Base-by-base conservation (phyloP, 2,329 filamentous ascomycete genomes). In the Trichoderma breve region DNA sequence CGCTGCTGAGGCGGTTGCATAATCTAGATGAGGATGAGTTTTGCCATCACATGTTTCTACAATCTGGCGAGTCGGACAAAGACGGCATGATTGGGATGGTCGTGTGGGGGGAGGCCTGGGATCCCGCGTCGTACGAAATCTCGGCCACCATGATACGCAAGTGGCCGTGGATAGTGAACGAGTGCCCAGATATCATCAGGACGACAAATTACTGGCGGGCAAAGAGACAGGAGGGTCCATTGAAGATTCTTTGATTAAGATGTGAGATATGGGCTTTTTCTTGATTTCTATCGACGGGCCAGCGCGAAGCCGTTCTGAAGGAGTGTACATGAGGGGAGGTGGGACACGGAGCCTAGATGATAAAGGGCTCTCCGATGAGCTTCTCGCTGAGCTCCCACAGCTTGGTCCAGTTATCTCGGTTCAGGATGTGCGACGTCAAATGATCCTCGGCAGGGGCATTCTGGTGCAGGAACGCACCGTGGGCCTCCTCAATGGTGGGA, bases 41-140 rank as follows among this genome's bases (percentile, higher is more conserved):
- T 18, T 74, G 73, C 28, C 65, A 73, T 18, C 58, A 73, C 34
- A 21, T 74, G 12, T 74, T 70, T 39, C 67, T 70, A 9, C 39
- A 58, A 4, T 43, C 26, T 4, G 32, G 21, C 63, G 32, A 34
- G 12, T 39, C 30, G 12, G 70, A 60, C 21, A 70, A 73, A 6
- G 57, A 68, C 18, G 68, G 60, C 43, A 71, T 70, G 51, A 70
- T 72, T 5, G 73, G 73, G 3, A 57, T 87, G 3, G 77, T 86
- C 15, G 82, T 86, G 1, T 87, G 85, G 86, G 83, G 84, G 2
- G 82, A 85, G 15, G 79, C 85, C 0, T 85, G 81, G 80, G 80
- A 86, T 68, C 71, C 80, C 2, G 70, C 73, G 0, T 83, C 80
- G 15, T 88, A 86, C 85, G 86, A 87, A 73, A 76, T 84, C 0